phyloP scores from a whole-genome alignment of 805 yeast genomes.

The Saccharomyces jurei region DNA sequence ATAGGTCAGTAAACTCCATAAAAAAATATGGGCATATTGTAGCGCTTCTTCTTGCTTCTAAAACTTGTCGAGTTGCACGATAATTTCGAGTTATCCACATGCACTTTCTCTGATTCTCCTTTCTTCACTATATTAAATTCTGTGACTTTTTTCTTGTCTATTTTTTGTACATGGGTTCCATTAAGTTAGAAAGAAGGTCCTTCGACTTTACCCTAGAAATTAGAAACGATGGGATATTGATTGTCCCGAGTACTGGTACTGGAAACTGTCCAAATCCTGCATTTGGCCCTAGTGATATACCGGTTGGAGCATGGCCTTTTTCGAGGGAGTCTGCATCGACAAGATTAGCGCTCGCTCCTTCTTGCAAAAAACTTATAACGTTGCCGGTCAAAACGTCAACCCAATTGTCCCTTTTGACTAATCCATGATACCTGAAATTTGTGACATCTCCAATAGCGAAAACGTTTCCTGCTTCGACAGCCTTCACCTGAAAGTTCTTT shows the following conservation, averaged over 20 bases:
- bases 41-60: too few relatives aligned
- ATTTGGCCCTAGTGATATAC: conserved; percentile 3
- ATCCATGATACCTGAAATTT: conserved; percentile 19
- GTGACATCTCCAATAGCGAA: conserved; percentile 33
- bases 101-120: too few relatives aligned
- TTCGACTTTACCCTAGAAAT: conserved; percentile 1
- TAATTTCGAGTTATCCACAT: too few relatives aligned
- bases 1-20: too few relatives aligned
- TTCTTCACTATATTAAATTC: too few relatives aligned
- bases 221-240: conserved; percentile 1
- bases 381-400: conserved; percentile 1
- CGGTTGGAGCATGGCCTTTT: neutral
- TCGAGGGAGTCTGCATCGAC: neutral
- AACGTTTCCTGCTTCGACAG: conserved; percentile 14
- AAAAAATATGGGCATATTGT: too few relatives aligned
- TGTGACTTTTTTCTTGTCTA: neutral
- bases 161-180: neutral
- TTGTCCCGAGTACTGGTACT: conserved; percentile 1
- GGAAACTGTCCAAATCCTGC: conserved; percentile 3
- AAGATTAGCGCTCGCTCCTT: neutral
- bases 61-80: too few relatives aligned
- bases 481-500: conserved; percentile 18
- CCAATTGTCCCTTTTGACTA: conserved; percentile 7
- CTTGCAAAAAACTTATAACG: conserved; percentile 1
- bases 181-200: conserved; percentile 1